Evolutionary conservation across 306 rosid genomes (phyloP).

Genomic region (Clitoria ternatea): DNA sequence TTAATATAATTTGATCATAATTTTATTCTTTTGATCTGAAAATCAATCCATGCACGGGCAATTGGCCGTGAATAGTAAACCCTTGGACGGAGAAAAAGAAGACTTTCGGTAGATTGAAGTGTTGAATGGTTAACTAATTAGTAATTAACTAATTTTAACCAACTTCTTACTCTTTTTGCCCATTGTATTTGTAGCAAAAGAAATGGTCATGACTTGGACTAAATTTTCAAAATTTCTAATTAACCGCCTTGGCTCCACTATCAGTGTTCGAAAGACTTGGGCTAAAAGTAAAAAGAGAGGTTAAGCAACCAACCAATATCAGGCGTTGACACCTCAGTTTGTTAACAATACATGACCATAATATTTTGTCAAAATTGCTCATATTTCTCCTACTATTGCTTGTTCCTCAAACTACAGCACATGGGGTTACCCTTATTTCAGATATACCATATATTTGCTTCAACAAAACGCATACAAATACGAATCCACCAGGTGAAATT

Average conservation of each 20-base stretch:
- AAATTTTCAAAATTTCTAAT: not conserved
- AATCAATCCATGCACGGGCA: too few species aligned
- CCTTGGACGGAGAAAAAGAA: too few species aligned
- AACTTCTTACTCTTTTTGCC: not conserved
- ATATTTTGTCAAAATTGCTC: conserved; percentile 9
- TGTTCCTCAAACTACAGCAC: conserved; percentile 42
- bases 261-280: not conserved
- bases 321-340: not conserved
- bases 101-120: too few species aligned
- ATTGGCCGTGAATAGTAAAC: too few species aligned
- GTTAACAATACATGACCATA: not conserved
- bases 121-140: too few species aligned
- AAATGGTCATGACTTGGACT: not conserved
- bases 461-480: conserved; percentile 25
- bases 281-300: not conserved
- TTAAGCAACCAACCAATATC: not conserved
- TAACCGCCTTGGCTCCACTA: not conserved
- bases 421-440: conserved; percentile 37
- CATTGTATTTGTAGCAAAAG: too few species aligned
- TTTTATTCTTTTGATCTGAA: too few species aligned
- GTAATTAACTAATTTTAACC: not conserved
- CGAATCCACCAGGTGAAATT: conserved; percentile 16
- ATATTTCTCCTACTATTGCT: conserved; percentile 23
- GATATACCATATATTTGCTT: conserved; percentile 10
- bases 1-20: too few species aligned